A percentile compares a stretch with the other conserved stretches of the same genome.
Evolutionary conservation across 805 yeast genomes (phyloP).

Genomic region (Pichia nanzhaoensis): DNA sequence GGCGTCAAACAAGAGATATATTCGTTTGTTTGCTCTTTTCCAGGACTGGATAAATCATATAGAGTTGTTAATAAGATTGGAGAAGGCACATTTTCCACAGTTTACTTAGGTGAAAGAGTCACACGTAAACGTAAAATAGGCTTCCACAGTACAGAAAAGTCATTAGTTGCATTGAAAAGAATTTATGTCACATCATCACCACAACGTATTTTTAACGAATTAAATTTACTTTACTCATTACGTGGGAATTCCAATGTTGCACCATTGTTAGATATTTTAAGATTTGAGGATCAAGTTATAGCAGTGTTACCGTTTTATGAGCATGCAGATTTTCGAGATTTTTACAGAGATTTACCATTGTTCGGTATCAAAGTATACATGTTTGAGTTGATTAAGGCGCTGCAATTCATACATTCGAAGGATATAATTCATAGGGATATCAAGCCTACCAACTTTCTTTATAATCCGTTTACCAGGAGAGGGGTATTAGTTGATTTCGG

Average conservation of each 20-base stretch:
- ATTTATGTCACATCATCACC: constrained; percentile 96
- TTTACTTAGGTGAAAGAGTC: constrained; percentile 32
- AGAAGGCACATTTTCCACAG: constrained; percentile 79
- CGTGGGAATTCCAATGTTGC: constrained; percentile 72
- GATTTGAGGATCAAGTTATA: constrained; percentile 86
- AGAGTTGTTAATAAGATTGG: constrained; percentile 49
- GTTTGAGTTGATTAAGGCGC: constrained; percentile 69
- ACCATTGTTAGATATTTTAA: constrained; percentile 79
- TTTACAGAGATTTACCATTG: constrained; percentile 72
- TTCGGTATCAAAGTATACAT: constrained; percentile 77
- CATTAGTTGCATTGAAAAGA: constrained; percentile 77
- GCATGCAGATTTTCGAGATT: constrained; percentile 85
- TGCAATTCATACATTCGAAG: constrained; percentile 67
- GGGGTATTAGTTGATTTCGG: constrained; percentile 94
- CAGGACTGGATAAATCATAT: constrained; percentile 30
- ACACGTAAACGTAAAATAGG: too few species aligned
- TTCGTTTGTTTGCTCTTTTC: constrained; percentile 24
- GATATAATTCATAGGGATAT: constrained; percentile 90
- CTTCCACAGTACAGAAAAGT: constrained; percentile 6
- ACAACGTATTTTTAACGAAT: constrained; percentile 80
- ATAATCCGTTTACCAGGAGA: constrained; percentile 54
- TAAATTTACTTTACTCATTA: constrained; percentile 64
- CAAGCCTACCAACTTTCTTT: constrained; percentile 68
- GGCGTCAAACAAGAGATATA: constrained; percentile 32
- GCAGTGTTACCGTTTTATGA: constrained; percentile 89